Evolutionary conservation across 2,329 filamentous ascomycete species (phyloP), one percentile per base, ranked within the genome.

Genomic region (Verticillium tricorpus): DNA sequence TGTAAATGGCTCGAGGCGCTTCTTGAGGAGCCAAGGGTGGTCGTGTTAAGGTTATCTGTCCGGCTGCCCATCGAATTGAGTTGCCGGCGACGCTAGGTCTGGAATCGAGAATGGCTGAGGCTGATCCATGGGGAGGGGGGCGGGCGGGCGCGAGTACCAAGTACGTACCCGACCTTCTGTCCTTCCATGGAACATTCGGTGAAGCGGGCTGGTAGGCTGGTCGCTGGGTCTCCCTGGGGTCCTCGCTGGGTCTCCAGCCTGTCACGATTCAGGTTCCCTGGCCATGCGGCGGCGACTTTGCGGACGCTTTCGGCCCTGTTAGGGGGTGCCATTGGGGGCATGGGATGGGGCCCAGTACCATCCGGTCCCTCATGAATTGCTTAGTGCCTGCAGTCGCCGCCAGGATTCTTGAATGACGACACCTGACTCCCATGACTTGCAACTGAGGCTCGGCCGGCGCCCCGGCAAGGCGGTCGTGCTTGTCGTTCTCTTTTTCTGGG

Each of bases 111-210:
- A 52, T 52, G 45, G 45, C 8, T 22, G 45, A 52, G 45, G 45
- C n/a, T 52, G 45, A 52, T 52, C 45, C 9, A 22, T 52, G n/a
- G 37, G 37, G 37, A 17, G 15, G 15, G 37, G 15, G 37, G 37
- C 6, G 37, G 37, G 37, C 5, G 15, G 37, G 15, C 17, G 37
- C 6, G 37, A 14, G 34, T 11, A 14, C 34, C 34, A 5, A 37
- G 56, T 58, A 58, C 34, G 56, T 58, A 58, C 56, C 56, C 35
- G 17, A 17, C 55, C 55, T 37, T 37, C 55, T 40, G 12, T 39
- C 15, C 34, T 45, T 58, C 57, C 57, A 58, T 58, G 39, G 57
- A 58, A 58, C 57, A 58, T 58, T 58, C 57, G 37, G 39, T 32
- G 57, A 32, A 52, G 45, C n/a, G 45, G 45, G 45, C 45, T 22